A percentile compares a stretch with the other conserved stretches of the same genome.
phyloP scores from a whole-genome alignment of 805 yeast genomes.

The Deakozyma indianensis region DNA sequence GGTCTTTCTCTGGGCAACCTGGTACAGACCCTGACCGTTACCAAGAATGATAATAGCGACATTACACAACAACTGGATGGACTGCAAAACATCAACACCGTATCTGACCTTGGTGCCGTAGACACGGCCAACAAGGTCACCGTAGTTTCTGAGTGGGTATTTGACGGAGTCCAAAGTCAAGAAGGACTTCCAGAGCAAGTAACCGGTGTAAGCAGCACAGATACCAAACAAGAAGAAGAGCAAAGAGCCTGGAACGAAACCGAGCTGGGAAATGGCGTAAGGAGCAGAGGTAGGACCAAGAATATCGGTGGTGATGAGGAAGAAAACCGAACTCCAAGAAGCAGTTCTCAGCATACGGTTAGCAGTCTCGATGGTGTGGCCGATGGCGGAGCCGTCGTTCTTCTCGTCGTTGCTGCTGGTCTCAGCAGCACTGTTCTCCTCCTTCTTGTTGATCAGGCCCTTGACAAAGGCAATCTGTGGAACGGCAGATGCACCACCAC shows the following conservation, averaged over 20 bases:
- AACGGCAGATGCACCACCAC: not conserved
- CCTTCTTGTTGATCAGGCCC: not conserved
- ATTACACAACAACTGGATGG: slow-evolving; percentile 29
- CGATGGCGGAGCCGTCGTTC: no score
- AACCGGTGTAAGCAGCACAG: slow-evolving; percentile 30
- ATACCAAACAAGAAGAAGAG: slow-evolving; percentile 28
- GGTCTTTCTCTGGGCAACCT: slow-evolving; percentile 17
- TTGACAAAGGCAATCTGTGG: not conserved
- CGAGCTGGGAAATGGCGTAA: slow-evolving; percentile 29
- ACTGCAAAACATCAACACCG: slow-evolving; percentile 25
- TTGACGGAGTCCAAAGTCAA: slow-evolving; percentile 27
- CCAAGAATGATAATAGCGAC: slow-evolving; percentile 29
- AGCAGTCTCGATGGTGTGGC: no score
- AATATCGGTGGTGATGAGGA: slow-evolving; percentile 33
- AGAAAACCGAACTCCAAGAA: slow-evolving; percentile 20
- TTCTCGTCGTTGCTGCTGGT: slow-evolving; percentile 3
- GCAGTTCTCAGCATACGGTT: slow-evolving; percentile 5
- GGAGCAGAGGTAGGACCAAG: slow-evolving; percentile 35
- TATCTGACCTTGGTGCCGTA: slow-evolving; percentile 23
- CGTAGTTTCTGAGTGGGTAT: slow-evolving; percentile 29
- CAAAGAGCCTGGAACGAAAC: slow-evolving; percentile 31
- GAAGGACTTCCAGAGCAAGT: slow-evolving; percentile 23
- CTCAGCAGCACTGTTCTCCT: not conserved
- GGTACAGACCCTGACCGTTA: slow-evolving; percentile 30
- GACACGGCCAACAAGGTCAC: slow-evolving; percentile 28